These are phyloP conservation scores for Ceratocystis destructans DNA, from an alignment of 2,329 filamentous ascomycete genomes.

Conservation along the genomic window DNA sequence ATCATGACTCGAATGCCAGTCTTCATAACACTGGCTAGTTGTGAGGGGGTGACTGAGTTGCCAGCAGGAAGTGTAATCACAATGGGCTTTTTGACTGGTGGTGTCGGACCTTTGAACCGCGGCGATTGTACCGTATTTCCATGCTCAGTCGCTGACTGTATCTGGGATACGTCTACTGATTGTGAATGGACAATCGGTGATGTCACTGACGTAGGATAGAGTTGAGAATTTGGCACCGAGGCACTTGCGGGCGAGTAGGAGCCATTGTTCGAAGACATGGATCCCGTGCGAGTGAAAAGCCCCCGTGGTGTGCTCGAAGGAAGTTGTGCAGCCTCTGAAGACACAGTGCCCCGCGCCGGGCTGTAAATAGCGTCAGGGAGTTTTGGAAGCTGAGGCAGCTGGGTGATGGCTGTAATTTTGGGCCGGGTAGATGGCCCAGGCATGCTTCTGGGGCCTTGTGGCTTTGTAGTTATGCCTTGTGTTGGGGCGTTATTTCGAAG, in stretches of 20 bases:
- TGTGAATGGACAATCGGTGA: not conserved
- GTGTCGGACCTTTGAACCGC: not conserved
- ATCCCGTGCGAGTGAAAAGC: conserved; percentile 47
- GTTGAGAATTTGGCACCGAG: not conserved
- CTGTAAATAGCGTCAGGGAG: conserved; percentile 64
- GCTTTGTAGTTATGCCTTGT: conserved; percentile 35
- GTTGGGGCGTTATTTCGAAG: conserved; percentile 32
- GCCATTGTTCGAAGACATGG: conserved; percentile 24
- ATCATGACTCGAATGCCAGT: conserved; percentile 51
- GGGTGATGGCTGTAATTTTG: conserved; percentile 36
- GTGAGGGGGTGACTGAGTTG: conserved; percentile 50
- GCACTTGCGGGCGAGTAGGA: not conserved
- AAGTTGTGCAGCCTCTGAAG: conserved; percentile 49
- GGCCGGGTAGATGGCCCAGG: conserved; percentile 31
- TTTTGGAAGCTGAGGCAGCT: conserved; percentile 49
- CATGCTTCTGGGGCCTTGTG: conserved; percentile 42
- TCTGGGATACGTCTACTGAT: not conserved
- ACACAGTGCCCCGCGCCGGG: conserved; percentile 57
- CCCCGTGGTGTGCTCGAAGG: conserved; percentile 52
- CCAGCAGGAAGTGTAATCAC: conserved; percentile 38
- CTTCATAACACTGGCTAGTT: conserved; percentile 57
- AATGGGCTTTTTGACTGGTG: not conserved
- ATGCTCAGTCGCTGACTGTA: not conserved
- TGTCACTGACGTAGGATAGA: not conserved
- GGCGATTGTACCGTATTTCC: not conserved